Percentiles rank a stretch among this genome's conserved stretches.
phyloP scores from a whole-genome alignment of 1,139 yeast species.

The Starmera stellimalicola region DNA sequence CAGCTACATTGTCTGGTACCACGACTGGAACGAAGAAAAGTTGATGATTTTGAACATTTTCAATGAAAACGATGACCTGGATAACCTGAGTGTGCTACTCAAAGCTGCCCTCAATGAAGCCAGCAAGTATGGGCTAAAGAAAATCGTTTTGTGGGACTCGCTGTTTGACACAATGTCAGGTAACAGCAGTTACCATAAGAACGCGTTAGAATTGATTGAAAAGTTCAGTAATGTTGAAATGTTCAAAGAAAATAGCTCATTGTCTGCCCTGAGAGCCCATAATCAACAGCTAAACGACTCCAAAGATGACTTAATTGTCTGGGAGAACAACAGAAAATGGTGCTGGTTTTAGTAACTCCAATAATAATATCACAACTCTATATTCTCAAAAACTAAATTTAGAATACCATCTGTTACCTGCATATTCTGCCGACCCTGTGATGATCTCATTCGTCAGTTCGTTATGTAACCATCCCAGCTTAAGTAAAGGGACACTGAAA shows the following conservation, averaged over 20 bases:
- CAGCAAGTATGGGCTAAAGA: conserved; percentile 2
- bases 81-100: conserved; percentile 11
- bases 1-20: conserved; percentile 36
- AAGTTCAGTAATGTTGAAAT: conserved; percentile 4
- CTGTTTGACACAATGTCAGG: too few species aligned
- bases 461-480: too few species aligned
- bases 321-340: conserved; percentile 20
- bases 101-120: conserved; percentile 12
- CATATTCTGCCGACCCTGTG: too few species aligned
- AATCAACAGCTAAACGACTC: conserved; percentile 4
- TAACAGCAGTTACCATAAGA: too few species aligned
- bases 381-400: too few species aligned
- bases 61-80: conserved; percentile 11
- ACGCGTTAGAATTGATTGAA: conserved; percentile 6
- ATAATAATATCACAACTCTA: too few species aligned
- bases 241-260: conserved; percentile 10
- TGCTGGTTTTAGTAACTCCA: conserved; percentile 16
- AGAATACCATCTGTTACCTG: too few species aligned
- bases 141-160: conserved; percentile 14
- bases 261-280: conserved; percentile 13
- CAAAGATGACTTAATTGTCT: conserved; percentile 3
- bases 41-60: conserved; percentile 24
- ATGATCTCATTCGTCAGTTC: too few species aligned
- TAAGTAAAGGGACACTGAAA: not conserved
- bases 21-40: conserved; percentile 30